A percentile compares a stretch with the other conserved stretches of the same genome.
These are phyloP conservation scores for Leccinum obscurum DNA, from an alignment of 768 basidiomycete species.

Conservation along the genomic window DNA sequence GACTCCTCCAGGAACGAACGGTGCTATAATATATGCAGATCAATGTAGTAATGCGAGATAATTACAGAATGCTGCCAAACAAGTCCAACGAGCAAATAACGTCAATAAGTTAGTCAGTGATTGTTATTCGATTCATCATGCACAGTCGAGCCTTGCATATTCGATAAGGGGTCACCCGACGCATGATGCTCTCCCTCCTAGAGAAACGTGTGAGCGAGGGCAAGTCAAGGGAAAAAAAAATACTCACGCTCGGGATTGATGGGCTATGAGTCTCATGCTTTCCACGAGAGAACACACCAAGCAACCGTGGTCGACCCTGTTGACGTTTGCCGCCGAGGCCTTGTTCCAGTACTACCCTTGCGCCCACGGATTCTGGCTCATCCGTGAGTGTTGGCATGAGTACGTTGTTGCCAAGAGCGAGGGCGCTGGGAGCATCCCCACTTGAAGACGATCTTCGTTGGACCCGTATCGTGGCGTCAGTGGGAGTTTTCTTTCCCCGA, in stretches of 20 bases:
- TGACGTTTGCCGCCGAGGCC: constrained; percentile 15
- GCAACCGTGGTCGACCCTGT: constrained; percentile 32
- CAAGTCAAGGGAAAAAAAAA: neutral
- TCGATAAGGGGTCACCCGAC: constrained; percentile 3
- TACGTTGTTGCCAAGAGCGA: constrained; percentile 11
- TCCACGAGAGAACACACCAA: constrained; percentile 31
- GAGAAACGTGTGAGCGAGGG: neutral
- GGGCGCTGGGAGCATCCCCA: constrained; percentile 1
- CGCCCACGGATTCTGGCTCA: constrained; percentile 43
- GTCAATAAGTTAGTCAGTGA: constrained; percentile 8
- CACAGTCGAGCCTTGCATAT: constrained; percentile 4
- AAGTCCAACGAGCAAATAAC: constrained; percentile 1
- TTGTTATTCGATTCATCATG: constrained; percentile 6
- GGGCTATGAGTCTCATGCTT: constrained; percentile 14
- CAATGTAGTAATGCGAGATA: neutral
- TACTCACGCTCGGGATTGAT: constrained; percentile 17
- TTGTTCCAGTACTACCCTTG: constrained; percentile 16
- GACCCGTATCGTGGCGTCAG: constrained; percentile 15
- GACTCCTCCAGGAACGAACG: neutral
- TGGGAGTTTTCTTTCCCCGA: constrained; percentile 21
- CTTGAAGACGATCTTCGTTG: constrained; percentile 27
- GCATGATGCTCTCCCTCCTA: constrained; percentile 9
- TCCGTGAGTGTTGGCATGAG: constrained; percentile 37
- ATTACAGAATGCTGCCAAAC: neutral
- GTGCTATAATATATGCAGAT: neutral